Evolutionary conservation across 2,329 filamentous ascomycete genomes (phyloP).

Genomic region (Penicillium sp.): DNA sequence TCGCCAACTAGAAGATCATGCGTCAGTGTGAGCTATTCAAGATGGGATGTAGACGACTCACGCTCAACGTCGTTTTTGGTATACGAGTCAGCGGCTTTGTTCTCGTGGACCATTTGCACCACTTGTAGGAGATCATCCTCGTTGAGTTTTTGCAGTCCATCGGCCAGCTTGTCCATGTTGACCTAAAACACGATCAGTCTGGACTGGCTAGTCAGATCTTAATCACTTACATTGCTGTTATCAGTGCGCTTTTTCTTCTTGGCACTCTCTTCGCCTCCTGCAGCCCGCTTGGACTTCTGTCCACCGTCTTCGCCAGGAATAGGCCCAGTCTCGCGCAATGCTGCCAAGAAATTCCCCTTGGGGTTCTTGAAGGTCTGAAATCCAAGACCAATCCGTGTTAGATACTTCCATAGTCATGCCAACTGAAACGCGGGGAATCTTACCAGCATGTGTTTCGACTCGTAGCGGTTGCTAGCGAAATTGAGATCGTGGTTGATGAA

Average conservation of each 20-base stretch:
- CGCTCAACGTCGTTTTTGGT: slow-evolving; percentile 95
- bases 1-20: slow-evolving; percentile 66
- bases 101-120: slow-evolving; percentile 96
- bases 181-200: too few relatives aligned
- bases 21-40: slow-evolving; percentile 18
- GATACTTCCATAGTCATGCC: background rate
- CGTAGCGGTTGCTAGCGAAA: slow-evolving; percentile 75
- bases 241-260: slow-evolving; percentile 72
- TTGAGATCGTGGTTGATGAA: slow-evolving; percentile 83
- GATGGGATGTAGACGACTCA: slow-evolving; percentile 46
- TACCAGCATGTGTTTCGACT: slow-evolving; percentile 69
- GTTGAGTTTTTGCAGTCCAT: slow-evolving; percentile 77
- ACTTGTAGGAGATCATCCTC: slow-evolving; percentile 93
- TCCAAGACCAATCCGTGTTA: background rate
- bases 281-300: slow-evolving; percentile 56
- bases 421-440: slow-evolving; percentile 26
- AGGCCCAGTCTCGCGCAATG: slow-evolving; percentile 76
- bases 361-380: slow-evolving; percentile 79
- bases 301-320: slow-evolving; percentile 68
- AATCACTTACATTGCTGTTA: too few relatives aligned
- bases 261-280: slow-evolving; percentile 51
- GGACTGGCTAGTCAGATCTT: too few relatives aligned
- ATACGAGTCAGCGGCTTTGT: slow-evolving; percentile 89
- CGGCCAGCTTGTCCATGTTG: slow-evolving; percentile 95
- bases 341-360: slow-evolving; percentile 71